Percentiles rank a stretch among this genome's conserved stretches.
Conservation (phyloP, 208 protist species). For the Leishmania arabica region DNA sequence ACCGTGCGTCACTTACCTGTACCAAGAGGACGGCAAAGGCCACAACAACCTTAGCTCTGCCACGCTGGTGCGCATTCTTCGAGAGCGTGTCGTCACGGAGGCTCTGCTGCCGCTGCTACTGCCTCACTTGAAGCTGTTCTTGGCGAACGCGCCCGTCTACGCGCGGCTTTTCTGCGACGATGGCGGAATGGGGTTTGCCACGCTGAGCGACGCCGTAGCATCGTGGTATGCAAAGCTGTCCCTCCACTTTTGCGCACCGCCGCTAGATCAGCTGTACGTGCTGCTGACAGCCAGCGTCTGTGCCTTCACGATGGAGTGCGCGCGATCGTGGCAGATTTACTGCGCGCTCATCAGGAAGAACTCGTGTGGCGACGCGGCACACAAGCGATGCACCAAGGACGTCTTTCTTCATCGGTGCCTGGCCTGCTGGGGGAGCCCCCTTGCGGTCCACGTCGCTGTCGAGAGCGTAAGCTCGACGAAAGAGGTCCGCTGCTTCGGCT, state of each 20-base stretch:
- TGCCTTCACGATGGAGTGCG: slow-evolving; percentile 62
- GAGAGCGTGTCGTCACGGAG: slow-evolving; percentile 46
- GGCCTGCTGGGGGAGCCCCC: slow-evolving; percentile 63
- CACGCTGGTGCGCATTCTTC: slow-evolving; percentile 49
- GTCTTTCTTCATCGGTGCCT: slow-evolving; percentile 58
- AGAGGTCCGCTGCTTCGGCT: slow-evolving; percentile 34
- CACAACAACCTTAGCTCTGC: slow-evolving; percentile 80
- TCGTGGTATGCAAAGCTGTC: slow-evolving; percentile 23
- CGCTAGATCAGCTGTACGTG: slow-evolving; percentile 47
- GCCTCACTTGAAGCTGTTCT: slow-evolving; percentile 21
- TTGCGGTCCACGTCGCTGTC: slow-evolving; percentile 53
- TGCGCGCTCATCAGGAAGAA: slow-evolving; percentile 41
- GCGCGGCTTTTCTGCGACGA: slow-evolving; percentile 51
- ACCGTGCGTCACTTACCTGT: slow-evolving; percentile 62
- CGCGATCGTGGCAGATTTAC: slow-evolving; percentile 67
- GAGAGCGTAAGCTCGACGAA: slow-evolving; percentile 14
- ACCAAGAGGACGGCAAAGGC: slow-evolving; percentile 57
- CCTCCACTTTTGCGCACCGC: slow-evolving; percentile 28
- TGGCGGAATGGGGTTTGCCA: slow-evolving; percentile 22
- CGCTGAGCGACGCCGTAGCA: slow-evolving; percentile 24
- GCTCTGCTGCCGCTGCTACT: slow-evolving; percentile 28
- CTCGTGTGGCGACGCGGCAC: slow-evolving; percentile 22
- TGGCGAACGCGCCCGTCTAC: slow-evolving; percentile 61
- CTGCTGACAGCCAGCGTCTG: slow-evolving; percentile 64
- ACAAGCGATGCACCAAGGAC: slow-evolving; percentile 48